phyloP scores from a whole-genome alignment of 2,329 filamentous ascomycete species.

The Xylariales sp. region DNA sequence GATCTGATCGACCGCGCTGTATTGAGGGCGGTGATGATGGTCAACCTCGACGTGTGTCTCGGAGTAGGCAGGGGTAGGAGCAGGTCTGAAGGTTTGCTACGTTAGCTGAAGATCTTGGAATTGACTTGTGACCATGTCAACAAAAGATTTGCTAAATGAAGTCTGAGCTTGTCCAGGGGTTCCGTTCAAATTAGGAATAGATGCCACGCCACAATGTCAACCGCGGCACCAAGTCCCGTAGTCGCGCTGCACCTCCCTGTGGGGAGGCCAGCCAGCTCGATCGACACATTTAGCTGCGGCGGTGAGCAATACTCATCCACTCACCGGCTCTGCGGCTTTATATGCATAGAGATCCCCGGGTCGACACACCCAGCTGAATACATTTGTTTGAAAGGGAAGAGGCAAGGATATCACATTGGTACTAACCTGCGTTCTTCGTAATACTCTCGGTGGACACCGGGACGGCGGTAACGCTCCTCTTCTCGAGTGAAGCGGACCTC shows the following conservation, averaged over 20 bases:
- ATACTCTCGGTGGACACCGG: constrained; percentile 51
- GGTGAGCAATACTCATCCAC: too few species aligned
- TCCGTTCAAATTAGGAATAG: constrained; percentile 13
- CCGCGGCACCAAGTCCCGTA: neutral
- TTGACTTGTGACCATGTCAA: constrained; percentile 8
- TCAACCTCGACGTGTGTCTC: constrained; percentile 65
- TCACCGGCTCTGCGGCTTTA: too few species aligned
- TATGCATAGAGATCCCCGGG: neutral
- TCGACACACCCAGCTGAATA: too few species aligned
- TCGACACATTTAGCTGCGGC: neutral
- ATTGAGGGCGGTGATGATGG: constrained; percentile 42
- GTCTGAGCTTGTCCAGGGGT: constrained; percentile 14
- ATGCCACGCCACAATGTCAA: neutral
- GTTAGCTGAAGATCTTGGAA: constrained; percentile 17
- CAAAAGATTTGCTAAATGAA: constrained; percentile 9
- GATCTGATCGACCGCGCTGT: constrained; percentile 55
- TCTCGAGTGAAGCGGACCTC: constrained; percentile 77
- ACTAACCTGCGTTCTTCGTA: constrained; percentile 51
- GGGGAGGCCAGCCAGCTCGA: too few species aligned
- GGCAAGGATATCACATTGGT: too few species aligned
- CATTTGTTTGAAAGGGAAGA: too few species aligned
- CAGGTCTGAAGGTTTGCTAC: constrained; percentile 24
- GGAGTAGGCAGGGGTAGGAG: constrained; percentile 37
- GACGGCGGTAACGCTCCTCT: constrained; percentile 71
- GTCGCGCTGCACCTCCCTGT: neutral